phyloP scores from a whole-genome alignment of 352 stramenopile genomes.

The Phytophthora pinifolia region DNA sequence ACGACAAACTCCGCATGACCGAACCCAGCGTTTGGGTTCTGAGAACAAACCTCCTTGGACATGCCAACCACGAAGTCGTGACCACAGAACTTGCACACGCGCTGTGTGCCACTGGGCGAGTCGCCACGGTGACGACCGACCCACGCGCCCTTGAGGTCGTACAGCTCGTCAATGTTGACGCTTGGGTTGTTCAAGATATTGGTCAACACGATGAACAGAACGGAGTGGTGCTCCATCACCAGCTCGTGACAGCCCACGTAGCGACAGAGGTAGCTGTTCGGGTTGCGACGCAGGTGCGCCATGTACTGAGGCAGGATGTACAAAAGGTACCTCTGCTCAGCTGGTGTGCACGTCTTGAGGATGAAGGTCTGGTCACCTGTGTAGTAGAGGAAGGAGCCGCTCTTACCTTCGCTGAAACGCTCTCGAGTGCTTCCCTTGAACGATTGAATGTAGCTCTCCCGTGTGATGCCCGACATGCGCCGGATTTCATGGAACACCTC shows the following conservation, averaged over 20 bases:
- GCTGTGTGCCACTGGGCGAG: conserved; percentile 67
- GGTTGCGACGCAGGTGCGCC: conserved; percentile 71
- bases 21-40: conserved; percentile 58
- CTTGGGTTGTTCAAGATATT: conserved; percentile 88
- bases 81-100: conserved; percentile 87
- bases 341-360: conserved; percentile 87
- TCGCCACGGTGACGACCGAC: conserved; percentile 74
- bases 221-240: conserved; percentile 83
- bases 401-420: conserved; percentile 90
- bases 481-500: conserved; percentile 83
- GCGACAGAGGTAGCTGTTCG: conserved; percentile 86
- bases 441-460: conserved; percentile 74
- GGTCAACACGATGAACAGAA: conserved; percentile 88
- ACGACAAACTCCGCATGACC: conserved; percentile 80
- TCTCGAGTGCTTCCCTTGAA: conserved; percentile 81
- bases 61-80: conserved; percentile 87
- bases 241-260: conserved; percentile 90
- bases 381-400: conserved; percentile 89
- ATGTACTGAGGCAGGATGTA: conserved; percentile 90
- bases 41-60: conserved; percentile 73
- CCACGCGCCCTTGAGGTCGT: conserved; percentile 91
- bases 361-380: conserved; percentile 89
- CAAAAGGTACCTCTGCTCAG: conserved; percentile 81
- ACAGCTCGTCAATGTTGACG: conserved; percentile 87
- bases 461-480: conserved; percentile 74